phyloP scores from a whole-genome alignment of 495 filamentous ascomycete species.

The Hypoxylon trugodes region DNA sequence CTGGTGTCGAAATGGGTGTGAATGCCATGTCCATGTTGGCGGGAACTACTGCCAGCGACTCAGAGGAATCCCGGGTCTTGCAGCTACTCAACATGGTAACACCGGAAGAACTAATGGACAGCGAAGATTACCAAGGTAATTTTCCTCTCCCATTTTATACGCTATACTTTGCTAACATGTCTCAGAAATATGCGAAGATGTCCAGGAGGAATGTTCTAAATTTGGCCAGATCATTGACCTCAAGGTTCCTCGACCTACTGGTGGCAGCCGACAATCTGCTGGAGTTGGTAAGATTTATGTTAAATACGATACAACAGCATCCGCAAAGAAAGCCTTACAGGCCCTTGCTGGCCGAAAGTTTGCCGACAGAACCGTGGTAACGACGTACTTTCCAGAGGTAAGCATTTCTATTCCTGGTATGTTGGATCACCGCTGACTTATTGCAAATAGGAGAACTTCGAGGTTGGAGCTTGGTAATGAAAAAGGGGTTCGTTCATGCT shows the following conservation, averaged over 20 bases:
- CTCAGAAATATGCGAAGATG: slow-evolving; percentile 91
- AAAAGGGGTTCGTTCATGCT: neutral
- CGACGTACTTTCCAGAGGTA: slow-evolving; percentile 93
- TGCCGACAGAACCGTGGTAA: slow-evolving; percentile 92
- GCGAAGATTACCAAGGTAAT: slow-evolving; percentile 91
- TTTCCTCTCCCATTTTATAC: neutral
- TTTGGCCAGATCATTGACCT: slow-evolving; percentile 84
- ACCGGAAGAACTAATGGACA: slow-evolving; percentile 90
- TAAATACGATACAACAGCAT: slow-evolving; percentile 83
- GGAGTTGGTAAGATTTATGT: slow-evolving; percentile 98
- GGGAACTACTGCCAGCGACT: slow-evolving; percentile 76
- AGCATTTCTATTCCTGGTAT: slow-evolving; percentile 32
- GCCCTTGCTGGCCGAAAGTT: slow-evolving; percentile 94
- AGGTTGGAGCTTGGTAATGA: slow-evolving; percentile 76
- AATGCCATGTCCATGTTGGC: slow-evolving; percentile 99
- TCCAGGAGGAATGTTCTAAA: slow-evolving; percentile 90
- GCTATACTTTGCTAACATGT: slow-evolving; percentile 28
- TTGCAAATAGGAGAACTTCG: slow-evolving; percentile 72
- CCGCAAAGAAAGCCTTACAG: slow-evolving; percentile 82
- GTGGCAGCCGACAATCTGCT: slow-evolving; percentile 78
- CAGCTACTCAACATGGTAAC: slow-evolving; percentile 99
- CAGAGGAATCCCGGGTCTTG: slow-evolving; percentile 81
- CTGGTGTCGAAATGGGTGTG: slow-evolving; percentile 91
- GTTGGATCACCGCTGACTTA: neutral
- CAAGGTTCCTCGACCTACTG: slow-evolving; percentile 88